phyloP scores from a whole-genome alignment of 2,329 filamentous ascomycete species.

The Neofusicoccum kwambonambiense region DNA sequence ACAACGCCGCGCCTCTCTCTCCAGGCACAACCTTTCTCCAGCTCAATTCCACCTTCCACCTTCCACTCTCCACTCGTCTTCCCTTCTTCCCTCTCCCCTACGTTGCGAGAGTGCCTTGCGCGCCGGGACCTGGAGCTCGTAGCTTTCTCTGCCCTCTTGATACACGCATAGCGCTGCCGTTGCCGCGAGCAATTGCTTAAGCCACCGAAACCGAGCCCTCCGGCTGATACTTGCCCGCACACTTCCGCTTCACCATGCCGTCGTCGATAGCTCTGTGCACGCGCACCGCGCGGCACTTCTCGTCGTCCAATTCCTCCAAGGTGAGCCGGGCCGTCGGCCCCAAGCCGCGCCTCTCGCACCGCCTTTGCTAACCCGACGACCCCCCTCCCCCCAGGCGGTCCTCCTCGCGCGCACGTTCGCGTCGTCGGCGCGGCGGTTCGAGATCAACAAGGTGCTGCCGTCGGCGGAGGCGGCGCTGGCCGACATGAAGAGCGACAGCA shows the following conservation, averaged over 20 bases:
- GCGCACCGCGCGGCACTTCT: conserved; percentile 16
- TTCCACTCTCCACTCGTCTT: neutral
- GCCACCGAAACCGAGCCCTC: neutral
- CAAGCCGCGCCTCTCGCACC: neutral
- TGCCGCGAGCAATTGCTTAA: neutral
- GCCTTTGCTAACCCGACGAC: no score
- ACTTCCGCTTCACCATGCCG: neutral
- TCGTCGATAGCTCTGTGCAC: conserved; percentile 11
- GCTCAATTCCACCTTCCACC: neutral
- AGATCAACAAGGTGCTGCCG: conserved; percentile 41
- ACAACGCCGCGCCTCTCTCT: neutral
- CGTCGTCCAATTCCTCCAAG: conserved; percentile 15
- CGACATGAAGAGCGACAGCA: conserved; percentile 39
- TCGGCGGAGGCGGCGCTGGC: conserved; percentile 39
- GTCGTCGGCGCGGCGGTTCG: conserved; percentile 30
- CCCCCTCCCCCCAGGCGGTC: neutral
- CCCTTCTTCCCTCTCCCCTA: neutral
- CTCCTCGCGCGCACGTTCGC: conserved; percentile 37
- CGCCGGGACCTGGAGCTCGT: neutral
- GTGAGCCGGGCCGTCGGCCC: neutral
- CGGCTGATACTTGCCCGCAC: no score
- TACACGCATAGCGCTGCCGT: neutral
- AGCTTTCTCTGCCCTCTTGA: neutral
- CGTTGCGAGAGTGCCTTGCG: neutral
- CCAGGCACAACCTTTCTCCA: neutral